Conservation (phyloP, 805 yeast species). For the Millerozyma acaciae region DNA sequence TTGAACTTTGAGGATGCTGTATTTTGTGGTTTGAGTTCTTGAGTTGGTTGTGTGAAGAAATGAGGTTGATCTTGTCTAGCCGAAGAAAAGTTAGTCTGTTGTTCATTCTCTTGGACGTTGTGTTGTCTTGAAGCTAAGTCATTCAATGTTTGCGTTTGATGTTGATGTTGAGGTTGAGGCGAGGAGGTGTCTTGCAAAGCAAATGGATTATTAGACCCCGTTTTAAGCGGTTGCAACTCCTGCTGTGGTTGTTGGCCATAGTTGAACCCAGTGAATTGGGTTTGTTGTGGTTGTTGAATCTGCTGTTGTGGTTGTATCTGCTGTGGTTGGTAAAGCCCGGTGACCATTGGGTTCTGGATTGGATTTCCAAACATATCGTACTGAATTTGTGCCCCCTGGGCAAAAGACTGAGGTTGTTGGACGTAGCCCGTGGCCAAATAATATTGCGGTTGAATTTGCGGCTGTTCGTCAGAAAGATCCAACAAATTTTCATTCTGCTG, state of each 20-base stretch:
- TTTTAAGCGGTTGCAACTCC: slow-evolving; percentile 50
- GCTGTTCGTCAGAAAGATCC: slow-evolving; percentile 46
- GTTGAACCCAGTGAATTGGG: slow-evolving; percentile 24
- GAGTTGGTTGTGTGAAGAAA: slow-evolving; percentile 22
- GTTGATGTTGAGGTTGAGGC: slow-evolving; percentile 17
- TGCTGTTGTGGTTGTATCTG: slow-evolving; percentile 25
- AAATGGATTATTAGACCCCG: slow-evolving; percentile 80
- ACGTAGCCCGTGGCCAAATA: slow-evolving; percentile 24
- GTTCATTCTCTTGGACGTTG: slow-evolving; percentile 10
- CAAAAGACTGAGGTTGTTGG: slow-evolving; percentile 16
- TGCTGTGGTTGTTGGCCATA: slow-evolving; percentile 25
- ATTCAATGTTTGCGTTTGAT: slow-evolving; percentile 21
- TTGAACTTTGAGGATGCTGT: slow-evolving; percentile 34
- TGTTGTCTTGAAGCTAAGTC: slow-evolving; percentile 23
- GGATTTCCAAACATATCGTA: slow-evolving; percentile 69
- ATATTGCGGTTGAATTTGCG: slow-evolving; percentile 27
- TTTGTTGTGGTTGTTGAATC: slow-evolving; percentile 12
- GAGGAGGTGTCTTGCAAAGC: slow-evolving; percentile 37
- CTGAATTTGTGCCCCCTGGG: slow-evolving; percentile 33
- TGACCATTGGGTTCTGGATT: slow-evolving; percentile 48
- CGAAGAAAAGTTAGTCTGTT: slow-evolving; percentile 4
- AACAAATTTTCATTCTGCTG: slow-evolving; percentile 46
- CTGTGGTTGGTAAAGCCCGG: slow-evolving; percentile 48
- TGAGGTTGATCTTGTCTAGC: slow-evolving; percentile 24
- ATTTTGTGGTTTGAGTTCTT: slow-evolving; percentile 28